Percentiles rank a stretch among this genome's conserved stretches.
These are phyloP conservation scores for Dioscorea zingiberensis DNA, from an alignment of 106 monocot genomes.

Conservation along the genomic window DNA sequence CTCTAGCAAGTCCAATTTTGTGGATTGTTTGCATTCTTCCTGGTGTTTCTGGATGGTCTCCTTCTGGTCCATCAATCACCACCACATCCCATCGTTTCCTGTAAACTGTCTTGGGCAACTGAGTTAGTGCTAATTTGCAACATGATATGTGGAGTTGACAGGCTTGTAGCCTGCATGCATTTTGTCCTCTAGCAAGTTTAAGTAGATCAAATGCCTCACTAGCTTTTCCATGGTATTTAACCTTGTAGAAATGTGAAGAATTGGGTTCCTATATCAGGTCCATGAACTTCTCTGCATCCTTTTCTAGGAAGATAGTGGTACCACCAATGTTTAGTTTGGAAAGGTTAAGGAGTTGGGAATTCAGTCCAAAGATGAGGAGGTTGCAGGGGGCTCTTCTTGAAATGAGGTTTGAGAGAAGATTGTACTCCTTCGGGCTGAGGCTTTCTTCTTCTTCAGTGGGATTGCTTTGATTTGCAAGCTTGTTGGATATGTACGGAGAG, in stretches of 20 bases:
- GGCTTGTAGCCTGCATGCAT: background rate
- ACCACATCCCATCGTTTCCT: conserved; percentile 16
- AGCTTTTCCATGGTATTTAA: conserved; percentile 1
- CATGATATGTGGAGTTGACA: background rate
- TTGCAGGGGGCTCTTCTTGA: conserved; percentile 21
- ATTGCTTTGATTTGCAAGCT: background rate
- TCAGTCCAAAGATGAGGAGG: conserved; percentile 19
- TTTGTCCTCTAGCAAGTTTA: conserved; percentile 16
- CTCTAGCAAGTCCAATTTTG: conserved; percentile 29
- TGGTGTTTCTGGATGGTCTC: conserved; percentile 19
- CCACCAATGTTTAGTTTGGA: conserved; percentile 5
- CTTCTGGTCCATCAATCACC: conserved; percentile 17
- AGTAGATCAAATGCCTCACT: conserved; percentile 19
- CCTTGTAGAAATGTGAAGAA: conserved; percentile 4
- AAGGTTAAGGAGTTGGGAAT: conserved; percentile 10
- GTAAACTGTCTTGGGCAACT: conserved; percentile 17
- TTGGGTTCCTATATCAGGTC: background rate
- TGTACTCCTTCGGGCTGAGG: conserved; percentile 16
- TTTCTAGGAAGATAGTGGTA: conserved; percentile 17
- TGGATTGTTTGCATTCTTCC: conserved; percentile 52
- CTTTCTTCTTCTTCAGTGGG: background rate
- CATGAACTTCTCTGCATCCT: conserved; percentile 6
- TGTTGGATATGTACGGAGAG: background rate
- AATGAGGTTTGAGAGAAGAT: conserved; percentile 11
- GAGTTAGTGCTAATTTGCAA: conserved; percentile 17